phyloP scores from a whole-genome alignment of 2,329 filamentous ascomycete genomes.

The Aaosphaeria arxii region DNA sequence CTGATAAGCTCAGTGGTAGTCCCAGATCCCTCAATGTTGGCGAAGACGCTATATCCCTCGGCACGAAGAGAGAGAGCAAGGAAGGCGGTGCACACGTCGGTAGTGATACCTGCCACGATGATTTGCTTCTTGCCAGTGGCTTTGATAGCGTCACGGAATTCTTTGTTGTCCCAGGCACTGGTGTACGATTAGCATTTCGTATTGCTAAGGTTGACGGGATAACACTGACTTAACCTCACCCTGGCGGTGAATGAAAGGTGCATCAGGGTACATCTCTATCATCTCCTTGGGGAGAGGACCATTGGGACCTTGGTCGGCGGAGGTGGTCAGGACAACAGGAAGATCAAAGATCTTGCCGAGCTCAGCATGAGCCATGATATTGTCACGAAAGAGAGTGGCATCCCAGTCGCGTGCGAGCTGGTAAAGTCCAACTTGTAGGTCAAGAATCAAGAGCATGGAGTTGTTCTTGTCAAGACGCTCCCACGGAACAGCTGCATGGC shows the following conservation, averaged over 20 bases:
- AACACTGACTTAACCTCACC: constrained; percentile 62
- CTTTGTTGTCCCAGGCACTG: constrained; percentile 68
- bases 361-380: constrained; percentile 65
- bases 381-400: constrained; percentile 62
- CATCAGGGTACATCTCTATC: constrained; percentile 62
- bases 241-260: constrained; percentile 63
- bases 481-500: constrained; percentile 31
- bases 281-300: constrained; percentile 70
- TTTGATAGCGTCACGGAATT: constrained; percentile 64
- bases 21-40: constrained; percentile 68
- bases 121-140: constrained; percentile 67
- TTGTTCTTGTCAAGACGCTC: constrained; percentile 43
- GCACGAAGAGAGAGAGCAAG: constrained; percentile 68
- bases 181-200: constrained; percentile 4
- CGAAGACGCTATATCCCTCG: constrained; percentile 71
- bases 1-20: constrained; percentile 62
- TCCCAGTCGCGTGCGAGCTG: constrained; percentile 64
- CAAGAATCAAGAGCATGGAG: constrained; percentile 54
- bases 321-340: constrained; percentile 69
- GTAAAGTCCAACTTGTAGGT: constrained; percentile 60
- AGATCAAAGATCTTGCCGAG: constrained; percentile 65
- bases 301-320: constrained; percentile 67
- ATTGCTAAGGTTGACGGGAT: neutral
- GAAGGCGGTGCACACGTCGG: constrained; percentile 74
- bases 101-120: constrained; percentile 69